These are phyloP conservation scores for Microthlaspi erraticum DNA, from an alignment of 345 rosid genomes.

Conservation along the genomic window DNA sequence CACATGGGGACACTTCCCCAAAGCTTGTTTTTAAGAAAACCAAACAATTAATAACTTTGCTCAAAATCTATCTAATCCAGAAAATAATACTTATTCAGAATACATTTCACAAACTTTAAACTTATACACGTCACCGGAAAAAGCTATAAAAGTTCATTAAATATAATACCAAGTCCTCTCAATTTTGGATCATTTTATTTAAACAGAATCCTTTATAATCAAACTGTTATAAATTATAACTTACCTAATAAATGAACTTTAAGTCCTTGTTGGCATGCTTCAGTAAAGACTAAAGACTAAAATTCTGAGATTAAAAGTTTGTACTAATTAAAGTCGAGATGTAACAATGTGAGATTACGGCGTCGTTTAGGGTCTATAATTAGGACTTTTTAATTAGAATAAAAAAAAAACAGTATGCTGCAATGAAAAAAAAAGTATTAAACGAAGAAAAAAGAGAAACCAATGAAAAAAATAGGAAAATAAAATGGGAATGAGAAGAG, in stretches of 20 bases:
- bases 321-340: slow-evolving; percentile 20
- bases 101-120: no score
- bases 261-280: slow-evolving; percentile 27
- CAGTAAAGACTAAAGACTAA: slow-evolving; percentile 13
- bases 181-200: slow-evolving; percentile 6
- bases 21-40: slow-evolving; percentile 32
- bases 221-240: neutral
- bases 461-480: slow-evolving; percentile 34
- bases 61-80: slow-evolving; percentile 28
- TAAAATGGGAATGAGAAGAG: neutral
- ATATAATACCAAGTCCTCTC: neutral
- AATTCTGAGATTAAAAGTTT: slow-evolving; percentile 8
- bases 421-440: slow-evolving; percentile 21
- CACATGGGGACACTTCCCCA: slow-evolving; percentile 44
- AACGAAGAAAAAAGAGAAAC: slow-evolving; percentile 32
- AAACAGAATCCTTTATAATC: neutral
- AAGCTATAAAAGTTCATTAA: neutral
- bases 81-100: neutral
- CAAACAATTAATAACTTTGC: slow-evolving; percentile 34
- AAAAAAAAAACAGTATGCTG: neutral
- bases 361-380: slow-evolving; percentile 24
- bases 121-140: neutral
- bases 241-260: neutral
- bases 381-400: neutral
- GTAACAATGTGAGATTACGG: neutral